Conservation (phyloP, 805 yeast species). For the Ogataea naganishii region DNA sequence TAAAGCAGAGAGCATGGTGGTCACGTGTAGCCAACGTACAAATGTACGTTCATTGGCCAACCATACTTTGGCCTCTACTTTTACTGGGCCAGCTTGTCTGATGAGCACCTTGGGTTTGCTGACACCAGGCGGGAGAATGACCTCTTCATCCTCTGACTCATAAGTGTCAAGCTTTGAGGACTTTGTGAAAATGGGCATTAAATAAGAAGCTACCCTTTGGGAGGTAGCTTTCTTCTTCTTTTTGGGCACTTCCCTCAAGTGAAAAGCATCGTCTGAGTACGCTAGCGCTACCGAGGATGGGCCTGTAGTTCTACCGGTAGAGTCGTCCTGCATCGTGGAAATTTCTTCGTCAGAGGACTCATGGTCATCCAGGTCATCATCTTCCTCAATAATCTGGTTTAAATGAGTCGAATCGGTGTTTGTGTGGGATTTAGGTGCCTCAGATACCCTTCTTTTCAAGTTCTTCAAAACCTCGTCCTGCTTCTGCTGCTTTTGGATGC, state of each 20-base stretch:
- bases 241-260: slow-evolving; percentile 2
- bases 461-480: slow-evolving; percentile 27
- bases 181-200: slow-evolving; percentile 24
- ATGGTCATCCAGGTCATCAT: slow-evolving; percentile 44
- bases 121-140: slow-evolving; percentile 84
- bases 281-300: not conserved
- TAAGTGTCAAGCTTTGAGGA: slow-evolving; percentile 26
- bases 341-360: slow-evolving; percentile 38
- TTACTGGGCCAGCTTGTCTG: slow-evolving; percentile 85
- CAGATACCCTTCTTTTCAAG: slow-evolving; percentile 33
- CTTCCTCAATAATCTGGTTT: slow-evolving; percentile 27
- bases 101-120: slow-evolving; percentile 68
- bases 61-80: slow-evolving; percentile 97
- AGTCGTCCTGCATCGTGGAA: not conserved
- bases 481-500: slow-evolving; percentile 36
- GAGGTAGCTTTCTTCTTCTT: slow-evolving; percentile 11
- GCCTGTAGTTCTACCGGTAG: not conserved
- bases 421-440: slow-evolving; percentile 24
- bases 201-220: slow-evolving; percentile 10
- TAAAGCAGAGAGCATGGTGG: slow-evolving; percentile 73
- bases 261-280: not conserved
- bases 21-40: slow-evolving; percentile 89
- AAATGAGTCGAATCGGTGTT: slow-evolving; percentile 18
- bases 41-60: slow-evolving; percentile 96
- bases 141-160: slow-evolving; percentile 84